phyloP scores from a whole-genome alignment of 2,329 filamentous ascomycete genomes.

The Neofusicoccum umdonicola region DNA sequence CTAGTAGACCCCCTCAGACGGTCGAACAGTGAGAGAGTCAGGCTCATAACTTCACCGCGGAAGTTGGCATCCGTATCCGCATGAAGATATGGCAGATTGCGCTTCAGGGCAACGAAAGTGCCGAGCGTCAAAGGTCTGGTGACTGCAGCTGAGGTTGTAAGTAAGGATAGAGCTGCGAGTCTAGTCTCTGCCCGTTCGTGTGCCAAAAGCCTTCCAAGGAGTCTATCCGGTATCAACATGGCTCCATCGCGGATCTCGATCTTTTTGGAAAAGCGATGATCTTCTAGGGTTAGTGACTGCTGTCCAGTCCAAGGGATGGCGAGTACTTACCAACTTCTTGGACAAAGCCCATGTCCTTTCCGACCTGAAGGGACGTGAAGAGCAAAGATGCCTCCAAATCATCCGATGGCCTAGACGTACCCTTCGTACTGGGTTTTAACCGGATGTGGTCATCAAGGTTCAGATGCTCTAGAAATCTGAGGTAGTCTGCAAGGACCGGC shows the following conservation, averaged over 20 bases:
- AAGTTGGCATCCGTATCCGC: constrained; percentile 84
- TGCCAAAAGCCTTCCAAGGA: constrained; percentile 39
- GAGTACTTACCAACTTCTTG: constrained; percentile 36
- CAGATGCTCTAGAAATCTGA: constrained; percentile 39
- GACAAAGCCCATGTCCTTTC: constrained; percentile 48
- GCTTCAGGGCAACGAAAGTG: constrained; percentile 62
- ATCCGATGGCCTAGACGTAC: constrained; percentile 19
- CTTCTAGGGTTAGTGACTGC: constrained; percentile 19
- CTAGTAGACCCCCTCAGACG: constrained; percentile 53
- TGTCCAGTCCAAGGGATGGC: too few species aligned
- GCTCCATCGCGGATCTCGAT: constrained; percentile 28
- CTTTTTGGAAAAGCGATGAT: constrained; percentile 24
- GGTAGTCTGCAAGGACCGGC: constrained; percentile 39
- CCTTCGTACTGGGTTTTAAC: constrained; percentile 6
- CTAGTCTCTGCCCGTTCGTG: constrained; percentile 54
- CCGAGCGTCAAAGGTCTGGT: constrained; percentile 67
- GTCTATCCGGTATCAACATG: constrained; percentile 55
- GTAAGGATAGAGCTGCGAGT: constrained; percentile 75
- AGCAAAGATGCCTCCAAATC: constrained; percentile 32
- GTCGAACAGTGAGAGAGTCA: constrained; percentile 73
- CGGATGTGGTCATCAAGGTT: constrained; percentile 32
- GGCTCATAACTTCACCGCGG: constrained; percentile 73
- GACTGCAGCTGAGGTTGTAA: constrained; percentile 72
- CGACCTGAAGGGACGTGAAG: constrained; percentile 42
- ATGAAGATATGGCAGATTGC: constrained; percentile 69